Evolutionary conservation across 1,139 yeast genomes (phyloP).

Genomic region (Scheffersomyces segobiensis): DNA sequence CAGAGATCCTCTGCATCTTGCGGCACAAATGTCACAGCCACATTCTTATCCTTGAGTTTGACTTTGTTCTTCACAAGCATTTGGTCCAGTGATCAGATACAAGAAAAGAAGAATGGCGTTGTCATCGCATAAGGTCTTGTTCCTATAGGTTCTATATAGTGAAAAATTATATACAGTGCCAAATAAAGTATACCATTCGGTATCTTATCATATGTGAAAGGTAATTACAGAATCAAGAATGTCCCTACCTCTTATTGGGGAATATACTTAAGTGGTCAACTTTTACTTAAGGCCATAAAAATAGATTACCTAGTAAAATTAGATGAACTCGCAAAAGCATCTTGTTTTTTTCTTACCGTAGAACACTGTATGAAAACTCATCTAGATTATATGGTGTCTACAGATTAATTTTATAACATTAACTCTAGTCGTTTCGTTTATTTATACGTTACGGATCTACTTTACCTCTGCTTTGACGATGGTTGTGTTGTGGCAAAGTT

Average conservation of each 20-base stretch:
- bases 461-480: conserved; percentile 73
- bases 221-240: background rate
- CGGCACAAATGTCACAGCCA: conserved; percentile 66
- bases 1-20: conserved; percentile 93
- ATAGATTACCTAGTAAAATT: background rate
- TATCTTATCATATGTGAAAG: no score
- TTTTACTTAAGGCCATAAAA: background rate
- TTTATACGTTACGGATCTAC: conserved; percentile 26
- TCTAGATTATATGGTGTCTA: no score
- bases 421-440: background rate
- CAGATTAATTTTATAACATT: background rate
- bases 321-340: background rate
- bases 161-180: background rate
- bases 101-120: background rate
- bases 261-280: no score
- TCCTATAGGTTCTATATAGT: background rate
- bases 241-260: no score
- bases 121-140: background rate
- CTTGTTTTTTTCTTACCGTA: no score
- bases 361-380: no score
- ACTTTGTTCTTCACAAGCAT: conserved; percentile 52
- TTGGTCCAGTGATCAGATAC: background rate
- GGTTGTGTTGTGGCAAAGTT: conserved; percentile 66
- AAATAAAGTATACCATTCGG: background rate
- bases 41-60: conserved; percentile 61